Conservation (phyloP, 2,329 filamentous ascomycete genomes). For the Penicillium thymicola region DNA sequence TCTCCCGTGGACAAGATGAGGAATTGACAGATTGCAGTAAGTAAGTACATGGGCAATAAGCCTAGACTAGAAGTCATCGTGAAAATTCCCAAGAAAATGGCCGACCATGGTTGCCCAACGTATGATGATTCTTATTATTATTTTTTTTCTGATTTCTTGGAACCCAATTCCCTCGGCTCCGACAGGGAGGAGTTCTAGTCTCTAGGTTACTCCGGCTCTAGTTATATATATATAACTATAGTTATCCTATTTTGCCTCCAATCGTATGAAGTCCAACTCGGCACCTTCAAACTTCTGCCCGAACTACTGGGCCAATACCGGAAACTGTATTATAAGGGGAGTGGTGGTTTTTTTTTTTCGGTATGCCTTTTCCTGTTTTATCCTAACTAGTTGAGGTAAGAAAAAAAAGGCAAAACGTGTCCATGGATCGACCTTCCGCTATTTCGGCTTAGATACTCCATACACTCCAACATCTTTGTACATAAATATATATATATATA, state of each 20-base stretch:
- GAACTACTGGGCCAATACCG: not conserved
- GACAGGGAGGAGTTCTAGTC: not conserved
- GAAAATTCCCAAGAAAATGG: not conserved
- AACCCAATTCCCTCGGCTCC: not conserved
- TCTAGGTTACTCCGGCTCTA: not conserved
- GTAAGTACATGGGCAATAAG: not conserved
- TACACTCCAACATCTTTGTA: not conserved
- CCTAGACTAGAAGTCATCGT: not conserved
- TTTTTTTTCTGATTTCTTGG: not conserved
- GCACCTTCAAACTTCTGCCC: constrained; percentile 1
- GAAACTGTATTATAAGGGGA: not conserved
- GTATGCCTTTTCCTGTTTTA: not conserved
- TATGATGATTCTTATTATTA: not conserved
- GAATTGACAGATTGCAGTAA: not conserved
- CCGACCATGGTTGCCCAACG: constrained; percentile 7
- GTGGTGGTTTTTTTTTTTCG: not conserved
- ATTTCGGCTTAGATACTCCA: not conserved
- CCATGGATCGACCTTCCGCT: not conserved
- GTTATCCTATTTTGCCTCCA: not conserved
- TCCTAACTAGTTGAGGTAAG: not conserved
- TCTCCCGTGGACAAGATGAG: not conserved
- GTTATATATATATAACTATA: not conserved
- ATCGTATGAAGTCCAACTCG: not conserved
- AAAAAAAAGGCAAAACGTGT: not conserved
- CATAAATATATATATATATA: not conserved